Evolutionary conservation across 371 early-diverging fungal species (phyloP), one percentile per base, ranked within the genome.

Genomic region (Rhizomucor pusillus): DNA sequence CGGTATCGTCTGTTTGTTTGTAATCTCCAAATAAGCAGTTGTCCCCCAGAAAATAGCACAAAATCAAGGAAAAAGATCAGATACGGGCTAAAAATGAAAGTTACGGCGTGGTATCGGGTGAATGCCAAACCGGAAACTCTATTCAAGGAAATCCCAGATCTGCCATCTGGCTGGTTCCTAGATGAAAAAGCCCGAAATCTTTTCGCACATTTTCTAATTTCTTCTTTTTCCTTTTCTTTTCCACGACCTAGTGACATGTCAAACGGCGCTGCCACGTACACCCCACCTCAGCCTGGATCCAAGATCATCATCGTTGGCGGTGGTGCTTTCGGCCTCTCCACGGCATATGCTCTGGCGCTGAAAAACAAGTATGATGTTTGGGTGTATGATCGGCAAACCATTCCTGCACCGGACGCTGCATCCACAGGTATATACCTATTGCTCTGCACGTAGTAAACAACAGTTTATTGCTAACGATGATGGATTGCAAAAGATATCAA

Each of bases 261-360:
- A 19, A 14, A 37, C 33, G 0, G 12, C 1, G 1, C 37, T 1
- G 36, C 19, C 19, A 48, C 20, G 49, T 59, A 59, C 24, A 52
- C 23, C 16, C 54, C 60, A 50, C 60, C 60, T 11, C 19, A 47
- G 11, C 60, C 60, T 4, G 62, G 66, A 11, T 58, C 71, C n/a
- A 70, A 64, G 48, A 68, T 80, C 18, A 68, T 75, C 22, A 67
- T 81, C 50, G 74, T 81, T 14, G 81, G 81, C n/a, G 77, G 69
- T 14, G 80, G 81, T 1, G 63, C 66, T 7, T 81, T 77, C 67
- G 80, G 81, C 25, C 54, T 81, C 13, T 75, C 76, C 16, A 74
- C 79, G 9, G 79, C 77, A 1, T 57, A 75, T 44, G 63, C 77
- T 22, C 60, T 81, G 39, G 52, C 70, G 16, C 37, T 48, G 12